A percentile compares a stretch with the other conserved stretches of the same genome.
Conservation (phyloP, 192 early-diverging fungal species). For the Funneliformis geosporum region DNA sequence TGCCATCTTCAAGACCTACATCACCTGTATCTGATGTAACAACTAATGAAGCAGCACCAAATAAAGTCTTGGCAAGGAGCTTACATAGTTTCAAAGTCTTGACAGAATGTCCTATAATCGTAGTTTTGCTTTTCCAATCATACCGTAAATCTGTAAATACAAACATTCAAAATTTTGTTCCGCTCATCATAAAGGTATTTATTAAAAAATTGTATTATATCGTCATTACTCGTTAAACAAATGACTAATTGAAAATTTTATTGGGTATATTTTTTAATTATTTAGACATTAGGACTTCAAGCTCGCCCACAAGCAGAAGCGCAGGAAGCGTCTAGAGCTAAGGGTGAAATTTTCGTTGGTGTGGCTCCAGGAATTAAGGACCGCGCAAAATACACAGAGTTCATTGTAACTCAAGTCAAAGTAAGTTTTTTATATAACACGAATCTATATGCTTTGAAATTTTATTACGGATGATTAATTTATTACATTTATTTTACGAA, state of each 20-base stretch:
- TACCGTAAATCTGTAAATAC: constrained; percentile 77
- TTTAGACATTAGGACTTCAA: constrained; percentile 56
- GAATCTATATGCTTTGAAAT: too few species aligned
- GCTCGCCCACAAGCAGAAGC: constrained; percentile 60
- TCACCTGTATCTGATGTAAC: constrained; percentile 69
- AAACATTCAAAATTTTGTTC: constrained; percentile 85
- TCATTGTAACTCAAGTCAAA: constrained; percentile 96
- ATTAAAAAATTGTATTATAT: not conserved
- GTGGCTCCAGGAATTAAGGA: constrained; percentile 75
- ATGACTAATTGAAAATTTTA: too few species aligned
- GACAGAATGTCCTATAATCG: constrained; percentile 97
- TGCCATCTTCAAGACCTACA: constrained; percentile 71
- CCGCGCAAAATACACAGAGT: constrained; percentile 75
- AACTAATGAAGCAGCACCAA: constrained; percentile 49
- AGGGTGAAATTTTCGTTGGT: constrained; percentile 74
- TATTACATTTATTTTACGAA: not conserved
- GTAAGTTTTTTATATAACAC: constrained; percentile 38
- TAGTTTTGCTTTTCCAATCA: constrained; percentile 92
- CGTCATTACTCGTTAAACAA: not conserved
- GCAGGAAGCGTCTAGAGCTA: constrained; percentile 46
- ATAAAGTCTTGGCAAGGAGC: constrained; percentile 71
- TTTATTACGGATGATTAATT: not conserved
- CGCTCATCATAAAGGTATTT: constrained; percentile 79
- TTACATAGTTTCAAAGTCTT: constrained; percentile 95
- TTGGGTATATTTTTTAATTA: not conserved